phyloP scores from a whole-genome alignment of 2,329 filamentous ascomycete genomes.

The Metarhizium anisopliae region DNA sequence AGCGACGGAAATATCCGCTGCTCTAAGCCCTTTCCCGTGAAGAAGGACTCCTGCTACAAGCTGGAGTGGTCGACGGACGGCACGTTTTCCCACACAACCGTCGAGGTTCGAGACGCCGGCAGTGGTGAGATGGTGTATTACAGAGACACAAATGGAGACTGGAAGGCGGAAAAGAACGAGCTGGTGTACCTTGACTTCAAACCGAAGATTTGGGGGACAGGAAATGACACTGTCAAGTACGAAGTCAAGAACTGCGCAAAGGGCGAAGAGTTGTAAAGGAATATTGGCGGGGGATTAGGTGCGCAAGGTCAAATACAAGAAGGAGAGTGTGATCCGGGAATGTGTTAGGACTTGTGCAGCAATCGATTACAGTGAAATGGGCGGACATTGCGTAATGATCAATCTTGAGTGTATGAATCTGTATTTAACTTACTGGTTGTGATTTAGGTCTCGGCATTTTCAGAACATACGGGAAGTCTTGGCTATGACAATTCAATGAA shows the following conservation, averaged over 20 bases:
- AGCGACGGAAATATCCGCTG: constrained; percentile 27
- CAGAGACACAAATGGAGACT: constrained; percentile 35
- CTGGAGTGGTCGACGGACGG: constrained; percentile 30
- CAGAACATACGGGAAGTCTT: too few relatives aligned
- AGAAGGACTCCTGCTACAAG: constrained; percentile 29
- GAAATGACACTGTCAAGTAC: constrained; percentile 35
- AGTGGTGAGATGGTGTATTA: constrained; percentile 33
- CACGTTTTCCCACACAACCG: constrained; percentile 29
- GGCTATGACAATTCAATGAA: too few relatives aligned
- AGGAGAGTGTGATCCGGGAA: too few relatives aligned
- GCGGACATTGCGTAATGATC: too few relatives aligned
- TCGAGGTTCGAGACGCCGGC: constrained; percentile 25
- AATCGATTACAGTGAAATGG: too few relatives aligned
- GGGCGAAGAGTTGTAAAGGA: background rate
- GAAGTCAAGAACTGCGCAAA: constrained; percentile 18
- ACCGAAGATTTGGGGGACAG: constrained; percentile 33
- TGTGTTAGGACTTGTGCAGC: too few relatives aligned
- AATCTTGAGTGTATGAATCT: too few relatives aligned
- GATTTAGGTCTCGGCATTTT: too few relatives aligned
- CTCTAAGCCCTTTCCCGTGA: constrained; percentile 30
- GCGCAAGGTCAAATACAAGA: too few relatives aligned
- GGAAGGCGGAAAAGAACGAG: constrained; percentile 34
- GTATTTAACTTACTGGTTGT: too few relatives aligned
- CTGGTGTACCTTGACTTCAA: constrained; percentile 37
- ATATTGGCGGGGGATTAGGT: too few relatives aligned